Base-by-base conservation (phyloP, 2,329 filamentous ascomycete genomes). In the Sporothrix humicola region DNA sequence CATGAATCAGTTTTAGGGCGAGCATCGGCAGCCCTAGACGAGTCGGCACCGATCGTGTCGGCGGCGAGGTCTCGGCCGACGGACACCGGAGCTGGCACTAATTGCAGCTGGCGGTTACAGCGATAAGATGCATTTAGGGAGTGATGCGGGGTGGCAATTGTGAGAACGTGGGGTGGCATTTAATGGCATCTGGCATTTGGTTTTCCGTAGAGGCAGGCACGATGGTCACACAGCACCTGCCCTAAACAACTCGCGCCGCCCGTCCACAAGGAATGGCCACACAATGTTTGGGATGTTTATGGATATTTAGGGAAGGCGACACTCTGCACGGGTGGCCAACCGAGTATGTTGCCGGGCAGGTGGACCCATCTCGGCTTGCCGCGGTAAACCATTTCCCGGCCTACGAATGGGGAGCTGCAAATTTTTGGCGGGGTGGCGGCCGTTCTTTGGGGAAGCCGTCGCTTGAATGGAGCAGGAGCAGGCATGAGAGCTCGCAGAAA, bases 351-450 rank as follows among this genome's bases (percentile, higher is more conserved):
- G 50, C 71, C 71, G 65, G 65, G 17, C 46, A 52, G 65, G 71
- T 69, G 71, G 73, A 42, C 26, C 20, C 23, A 66, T 31, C 20
- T 74, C 73, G 73, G 73, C 59, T 74, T 71, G 68, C 73, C 73
- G 68, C 73, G 73, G 73, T 71, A 73, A 74, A 74, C 44, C n/a
- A 65, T 71, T 73, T 73, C 50, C 71, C 69, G 48, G 52, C 31
- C 68, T 23, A 54, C 68, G 37, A 70, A 70, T 70, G 52, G 52
- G 37, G 48, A 42, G 44, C 59, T 59, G 15, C 68, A 63, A 66
- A 63, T 48, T 23, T 50, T 63, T 54, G 58, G 72, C 59, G 68
- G 72, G 68, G 68, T 23, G 63, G 54, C 42, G 26, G 42, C 65
- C 46, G 54, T 26, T 8, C 12, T 26, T 63, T 71, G 66, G 72